Percentiles rank a stretch among this genome's conserved stretches.
Conservation (phyloP, 345 rosid genomes). For the Crucihimalaya himalaica region DNA sequence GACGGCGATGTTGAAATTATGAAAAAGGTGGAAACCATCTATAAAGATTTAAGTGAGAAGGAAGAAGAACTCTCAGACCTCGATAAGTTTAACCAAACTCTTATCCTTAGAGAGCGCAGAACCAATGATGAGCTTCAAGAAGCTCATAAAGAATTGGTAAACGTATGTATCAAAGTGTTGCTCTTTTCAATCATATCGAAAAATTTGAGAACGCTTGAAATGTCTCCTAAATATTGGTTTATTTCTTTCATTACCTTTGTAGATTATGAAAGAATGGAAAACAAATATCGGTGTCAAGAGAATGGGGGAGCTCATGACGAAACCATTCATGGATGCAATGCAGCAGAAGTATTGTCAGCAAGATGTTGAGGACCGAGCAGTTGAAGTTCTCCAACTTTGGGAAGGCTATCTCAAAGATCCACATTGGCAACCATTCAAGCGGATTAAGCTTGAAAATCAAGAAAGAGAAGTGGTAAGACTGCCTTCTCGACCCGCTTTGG, state of each 20-base stretch:
- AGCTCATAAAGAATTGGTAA: slow-evolving; percentile 84
- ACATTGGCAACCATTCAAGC: slow-evolving; percentile 85
- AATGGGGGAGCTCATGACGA: slow-evolving; percentile 88
- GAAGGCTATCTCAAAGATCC: slow-evolving; percentile 85
- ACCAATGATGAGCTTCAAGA: slow-evolving; percentile 94
- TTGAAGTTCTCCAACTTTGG: slow-evolving; percentile 85
- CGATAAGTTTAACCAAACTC: slow-evolving; percentile 73
- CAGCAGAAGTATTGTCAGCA: slow-evolving; percentile 65
- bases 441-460: slow-evolving; percentile 43
- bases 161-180: slow-evolving; percentile 45
- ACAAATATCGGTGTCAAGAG: slow-evolving; percentile 71
- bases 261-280: slow-evolving; percentile 64
- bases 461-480: slow-evolving; percentile 60
- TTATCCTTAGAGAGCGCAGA: slow-evolving; percentile 74
- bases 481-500: neutral
- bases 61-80: slow-evolving; percentile 69
- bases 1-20: slow-evolving; percentile 69
- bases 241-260: slow-evolving; percentile 31
- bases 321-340: slow-evolving; percentile 81
- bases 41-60: slow-evolving; percentile 65
- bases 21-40: slow-evolving; percentile 53
- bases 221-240: neutral
- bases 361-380: slow-evolving; percentile 75
- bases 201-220: neutral
- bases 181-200: neutral